phyloP scores from a whole-genome alignment of 2,329 filamentous ascomycete species.

The Cadophora luteo-olivacea region DNA sequence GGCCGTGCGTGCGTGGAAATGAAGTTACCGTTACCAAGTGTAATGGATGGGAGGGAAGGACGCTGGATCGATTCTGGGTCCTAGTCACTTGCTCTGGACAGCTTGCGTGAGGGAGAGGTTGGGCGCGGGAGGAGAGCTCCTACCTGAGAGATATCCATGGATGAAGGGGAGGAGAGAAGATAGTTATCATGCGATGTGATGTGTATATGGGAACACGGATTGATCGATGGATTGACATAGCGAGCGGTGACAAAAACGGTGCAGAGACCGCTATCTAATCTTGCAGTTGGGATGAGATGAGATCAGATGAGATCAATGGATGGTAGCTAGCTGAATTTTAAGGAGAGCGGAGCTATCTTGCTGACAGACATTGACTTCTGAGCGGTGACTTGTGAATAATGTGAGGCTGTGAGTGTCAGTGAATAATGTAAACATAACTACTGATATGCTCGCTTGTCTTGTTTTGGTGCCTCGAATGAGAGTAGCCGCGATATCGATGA shows the following conservation, averaged over 20 bases:
- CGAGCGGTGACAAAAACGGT: neutral
- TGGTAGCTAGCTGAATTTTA: conserved; percentile 4
- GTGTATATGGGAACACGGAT: neutral
- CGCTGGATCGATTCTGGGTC: neutral
- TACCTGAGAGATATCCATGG: neutral
- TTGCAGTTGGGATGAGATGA: neutral
- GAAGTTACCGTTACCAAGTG: neutral
- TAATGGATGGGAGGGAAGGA: conserved; percentile 1
- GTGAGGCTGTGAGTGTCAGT: too few relatives aligned
- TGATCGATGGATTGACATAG: neutral
- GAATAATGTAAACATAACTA: neutral
- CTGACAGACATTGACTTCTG: neutral
- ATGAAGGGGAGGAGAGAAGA: neutral
- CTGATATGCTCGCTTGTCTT: neutral
- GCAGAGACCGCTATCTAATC: neutral
- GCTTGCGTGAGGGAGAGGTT: too few relatives aligned
- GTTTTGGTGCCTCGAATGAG: too few relatives aligned
- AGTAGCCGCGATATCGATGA: too few relatives aligned
- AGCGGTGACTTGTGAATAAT: too few relatives aligned
- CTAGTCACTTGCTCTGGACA: neutral
- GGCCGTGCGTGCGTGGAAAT: conserved; percentile 8
- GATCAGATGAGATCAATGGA: neutral
- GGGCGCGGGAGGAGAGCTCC: too few relatives aligned
- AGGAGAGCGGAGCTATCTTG: neutral
- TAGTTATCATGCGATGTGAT: conserved; percentile 8